A percentile compares a stretch with the other conserved stretches of the same genome.
Conservation (phyloP, 305 asterid genomes). For the Solanum hybrid region DNA sequence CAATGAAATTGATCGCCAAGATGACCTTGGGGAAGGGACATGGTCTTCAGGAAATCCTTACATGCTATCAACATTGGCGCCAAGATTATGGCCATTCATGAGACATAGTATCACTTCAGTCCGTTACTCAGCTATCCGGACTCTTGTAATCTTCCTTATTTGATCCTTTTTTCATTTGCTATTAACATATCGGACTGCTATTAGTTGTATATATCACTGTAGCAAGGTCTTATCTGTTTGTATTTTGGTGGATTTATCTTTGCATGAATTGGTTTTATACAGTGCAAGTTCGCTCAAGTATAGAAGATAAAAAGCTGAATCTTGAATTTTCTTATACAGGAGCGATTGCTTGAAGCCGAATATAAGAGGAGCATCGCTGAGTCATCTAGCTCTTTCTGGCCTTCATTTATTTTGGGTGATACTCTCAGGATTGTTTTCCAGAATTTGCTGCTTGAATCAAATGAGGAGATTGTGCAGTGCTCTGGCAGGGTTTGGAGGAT, state of each 20-base stretch:
- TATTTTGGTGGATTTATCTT: neutral
- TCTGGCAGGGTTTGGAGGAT: constrained; percentile 95
- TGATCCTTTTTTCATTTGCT: neutral
- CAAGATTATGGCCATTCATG: constrained; percentile 98
- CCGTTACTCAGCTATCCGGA: constrained; percentile 92
- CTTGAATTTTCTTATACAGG: constrained; percentile 45
- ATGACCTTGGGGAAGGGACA: constrained; percentile 57
- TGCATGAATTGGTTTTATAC: neutral
- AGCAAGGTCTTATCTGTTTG: neutral
- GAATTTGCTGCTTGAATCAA: constrained; percentile 91
- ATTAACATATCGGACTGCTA: neutral
- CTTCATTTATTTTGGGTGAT: constrained; percentile 89
- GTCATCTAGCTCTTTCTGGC: constrained; percentile 77
- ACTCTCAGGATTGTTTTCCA: constrained; percentile 95
- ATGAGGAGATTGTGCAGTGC: constrained; percentile 77
- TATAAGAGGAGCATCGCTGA: constrained; percentile 57
- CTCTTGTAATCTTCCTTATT: constrained; percentile 53
- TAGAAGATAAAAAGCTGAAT: neutral
- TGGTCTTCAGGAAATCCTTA: constrained; percentile 68
- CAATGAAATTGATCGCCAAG: constrained; percentile 50
- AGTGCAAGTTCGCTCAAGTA: neutral
- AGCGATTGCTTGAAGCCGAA: constrained; percentile 96
- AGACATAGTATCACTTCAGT: constrained; percentile 96
- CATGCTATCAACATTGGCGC: constrained; percentile 80
- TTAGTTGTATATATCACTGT: neutral